Evolutionary conservation across 1,284 basidiomycete genomes (phyloP).

Genomic region (Termitomyces sp.): DNA sequence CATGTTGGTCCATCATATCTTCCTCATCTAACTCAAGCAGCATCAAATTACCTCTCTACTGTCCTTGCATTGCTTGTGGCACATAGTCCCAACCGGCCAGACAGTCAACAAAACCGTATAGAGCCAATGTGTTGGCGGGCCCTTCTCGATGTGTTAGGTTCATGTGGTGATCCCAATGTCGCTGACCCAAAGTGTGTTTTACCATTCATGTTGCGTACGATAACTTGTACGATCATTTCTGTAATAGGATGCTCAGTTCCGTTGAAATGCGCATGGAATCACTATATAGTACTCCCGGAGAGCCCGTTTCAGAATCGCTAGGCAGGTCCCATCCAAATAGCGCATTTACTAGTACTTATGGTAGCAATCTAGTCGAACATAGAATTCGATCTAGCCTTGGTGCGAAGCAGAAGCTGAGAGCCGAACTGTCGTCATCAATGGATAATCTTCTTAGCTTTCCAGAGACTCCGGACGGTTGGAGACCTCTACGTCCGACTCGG

Average conservation of each 20-base stretch:
- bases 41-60: conserved; percentile 37
- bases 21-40: conserved; percentile 28
- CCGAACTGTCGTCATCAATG: conserved; percentile 2
- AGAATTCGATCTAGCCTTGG: conserved; percentile 9
- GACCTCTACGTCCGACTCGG: background rate
- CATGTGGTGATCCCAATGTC: conserved; percentile 29
- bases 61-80: conserved; percentile 40
- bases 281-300: conserved; percentile 23
- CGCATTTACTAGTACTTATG: background rate
- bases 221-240: conserved; percentile 13
- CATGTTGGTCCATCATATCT: conserved; percentile 19
- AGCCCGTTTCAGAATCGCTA: background rate
- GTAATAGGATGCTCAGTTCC: conserved; percentile 31
- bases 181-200: conserved; percentile 36
- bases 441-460: conserved; percentile 9
- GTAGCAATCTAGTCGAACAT: conserved; percentile 6
- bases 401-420: conserved; percentile 10
- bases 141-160: conserved; percentile 39
- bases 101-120: conserved; percentile 48
- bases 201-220: background rate
- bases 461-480: background rate
- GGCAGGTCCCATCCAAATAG: conserved; percentile 7
- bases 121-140: conserved; percentile 46
- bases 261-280: conserved; percentile 33
- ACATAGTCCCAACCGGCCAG: conserved; percentile 40